Conservation (phyloP, 495 filamentous ascomycete species). For the Penicillium subrubescens region DNA sequence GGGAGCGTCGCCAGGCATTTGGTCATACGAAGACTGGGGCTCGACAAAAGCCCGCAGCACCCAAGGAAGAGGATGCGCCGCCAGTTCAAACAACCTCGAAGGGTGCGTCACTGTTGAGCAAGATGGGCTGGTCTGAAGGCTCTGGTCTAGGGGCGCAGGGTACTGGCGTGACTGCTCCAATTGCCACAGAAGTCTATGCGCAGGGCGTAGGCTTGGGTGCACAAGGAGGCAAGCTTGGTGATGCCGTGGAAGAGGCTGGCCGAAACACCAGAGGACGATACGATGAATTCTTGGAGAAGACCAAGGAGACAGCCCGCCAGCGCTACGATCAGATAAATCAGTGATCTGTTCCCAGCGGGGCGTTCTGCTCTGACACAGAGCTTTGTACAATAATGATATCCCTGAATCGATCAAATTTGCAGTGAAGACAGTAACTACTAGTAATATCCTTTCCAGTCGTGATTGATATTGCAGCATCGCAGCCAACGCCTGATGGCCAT, state of each 20-base stretch:
- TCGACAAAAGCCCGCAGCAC: slow-evolving; percentile 29
- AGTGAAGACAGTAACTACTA: background rate
- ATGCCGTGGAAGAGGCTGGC: slow-evolving; percentile 78
- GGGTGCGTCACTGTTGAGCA: slow-evolving; percentile 79
- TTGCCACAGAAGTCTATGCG: slow-evolving; percentile 76
- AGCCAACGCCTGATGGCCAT: slow-evolving; percentile 9
- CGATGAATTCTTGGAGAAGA: slow-evolving; percentile 75
- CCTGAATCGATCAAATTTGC: background rate
- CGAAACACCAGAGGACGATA: slow-evolving; percentile 70
- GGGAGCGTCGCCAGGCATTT: slow-evolving; percentile 76
- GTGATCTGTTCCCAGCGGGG: background rate
- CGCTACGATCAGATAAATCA: slow-evolving; percentile 66
- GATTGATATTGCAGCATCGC: slow-evolving; percentile 10
- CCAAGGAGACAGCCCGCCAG: slow-evolving; percentile 77
- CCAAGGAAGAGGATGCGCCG: slow-evolving; percentile 37
- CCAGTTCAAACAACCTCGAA: slow-evolving; percentile 63
- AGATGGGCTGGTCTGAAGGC: slow-evolving; percentile 88
- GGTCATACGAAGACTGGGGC: slow-evolving; percentile 60
- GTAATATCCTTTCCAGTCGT: background rate
- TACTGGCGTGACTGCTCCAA: slow-evolving; percentile 73
- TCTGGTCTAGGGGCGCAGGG: slow-evolving; percentile 80
- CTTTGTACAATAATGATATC: slow-evolving; percentile 14
- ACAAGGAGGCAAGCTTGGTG: slow-evolving; percentile 78
- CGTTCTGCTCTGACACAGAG: background rate
- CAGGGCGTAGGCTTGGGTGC: slow-evolving; percentile 86